Conservation (phyloP, 2,329 filamentous ascomycete species). For the Leptographium wingfieldii region DNA sequence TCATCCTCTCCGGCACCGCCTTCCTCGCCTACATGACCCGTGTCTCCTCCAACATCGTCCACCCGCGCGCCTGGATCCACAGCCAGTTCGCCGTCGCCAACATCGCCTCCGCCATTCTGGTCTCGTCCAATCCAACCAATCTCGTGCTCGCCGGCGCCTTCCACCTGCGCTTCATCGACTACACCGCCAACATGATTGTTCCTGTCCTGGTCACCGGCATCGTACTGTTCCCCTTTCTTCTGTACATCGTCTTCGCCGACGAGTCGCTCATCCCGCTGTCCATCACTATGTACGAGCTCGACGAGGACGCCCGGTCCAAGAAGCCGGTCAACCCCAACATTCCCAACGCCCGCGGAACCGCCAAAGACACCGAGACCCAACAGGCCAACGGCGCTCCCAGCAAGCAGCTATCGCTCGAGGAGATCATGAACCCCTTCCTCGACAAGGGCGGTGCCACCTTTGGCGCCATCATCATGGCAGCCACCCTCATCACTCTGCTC, state of each 20-base stretch:
- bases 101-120: slow-evolving; percentile 61
- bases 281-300: slow-evolving; percentile 57
- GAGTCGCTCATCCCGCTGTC: slow-evolving; percentile 49
- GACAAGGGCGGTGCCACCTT: slow-evolving; percentile 54
- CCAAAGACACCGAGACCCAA: slow-evolving; percentile 36
- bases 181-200: slow-evolving; percentile 68
- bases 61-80: slow-evolving; percentile 61
- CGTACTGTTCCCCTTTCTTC: slow-evolving; percentile 54
- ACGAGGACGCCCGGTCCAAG: slow-evolving; percentile 39
- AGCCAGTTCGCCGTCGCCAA: slow-evolving; percentile 62
- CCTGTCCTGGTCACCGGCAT: slow-evolving; percentile 57
- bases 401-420: slow-evolving; percentile 50
- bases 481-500: slow-evolving; percentile 52
- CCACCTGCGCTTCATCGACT: slow-evolving; percentile 56
- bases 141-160: slow-evolving; percentile 63
- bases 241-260: slow-evolving; percentile 56
- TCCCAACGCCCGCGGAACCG: slow-evolving; percentile 45
- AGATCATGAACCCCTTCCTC: slow-evolving; percentile 64
- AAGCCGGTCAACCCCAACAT: slow-evolving; percentile 62
- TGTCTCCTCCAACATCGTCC: slow-evolving; percentile 58
- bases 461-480: slow-evolving; percentile 52
- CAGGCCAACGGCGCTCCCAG: slow-evolving; percentile 34
- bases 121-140: slow-evolving; percentile 69
- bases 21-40: slow-evolving; percentile 69
- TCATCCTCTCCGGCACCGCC: slow-evolving; percentile 61